Conservation (phyloP, 2,329 filamentous ascomycete species). For the Paraconiothyrium brasiliense region DNA sequence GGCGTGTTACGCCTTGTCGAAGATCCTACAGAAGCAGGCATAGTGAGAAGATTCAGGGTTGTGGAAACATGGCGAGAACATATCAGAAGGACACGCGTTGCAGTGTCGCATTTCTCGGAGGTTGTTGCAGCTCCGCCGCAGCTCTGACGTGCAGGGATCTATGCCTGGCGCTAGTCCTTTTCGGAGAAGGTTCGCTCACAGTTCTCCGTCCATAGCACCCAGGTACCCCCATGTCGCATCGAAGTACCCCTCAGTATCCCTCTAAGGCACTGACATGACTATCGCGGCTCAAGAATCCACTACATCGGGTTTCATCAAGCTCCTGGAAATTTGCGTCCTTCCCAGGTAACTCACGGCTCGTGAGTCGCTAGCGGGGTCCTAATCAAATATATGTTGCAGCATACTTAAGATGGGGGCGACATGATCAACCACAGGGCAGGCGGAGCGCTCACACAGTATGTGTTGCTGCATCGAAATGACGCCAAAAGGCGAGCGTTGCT, state of each 20-base stretch:
- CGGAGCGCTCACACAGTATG: neutral
- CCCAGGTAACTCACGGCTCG: neutral
- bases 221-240: too few relatives aligned
- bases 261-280: neutral
- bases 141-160: conserved; percentile 7
- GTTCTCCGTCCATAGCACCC: too few relatives aligned
- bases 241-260: neutral
- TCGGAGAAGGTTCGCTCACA: neutral
- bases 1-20: conserved; percentile 37
- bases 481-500: neutral
- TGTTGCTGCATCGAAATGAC: neutral
- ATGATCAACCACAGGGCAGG: neutral
- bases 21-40: conserved; percentile 37
- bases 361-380: neutral
- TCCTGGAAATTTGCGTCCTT: neutral
- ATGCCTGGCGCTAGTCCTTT: neutral
- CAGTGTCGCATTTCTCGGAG: conserved; percentile 9
- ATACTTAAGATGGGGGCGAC: neutral
- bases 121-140: conserved; percentile 3
- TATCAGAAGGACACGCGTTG: conserved; percentile 24
- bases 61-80: conserved; percentile 32
- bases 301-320: neutral
- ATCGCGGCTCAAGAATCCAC: neutral
- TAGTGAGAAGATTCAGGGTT: conserved; percentile 38
- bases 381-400: neutral